A percentile compares a stretch with the other conserved stretches of the same genome.
Evolutionary conservation across 2,329 filamentous ascomycete species (phyloP).

Genomic region (Colletotrichum spaethianum): DNA sequence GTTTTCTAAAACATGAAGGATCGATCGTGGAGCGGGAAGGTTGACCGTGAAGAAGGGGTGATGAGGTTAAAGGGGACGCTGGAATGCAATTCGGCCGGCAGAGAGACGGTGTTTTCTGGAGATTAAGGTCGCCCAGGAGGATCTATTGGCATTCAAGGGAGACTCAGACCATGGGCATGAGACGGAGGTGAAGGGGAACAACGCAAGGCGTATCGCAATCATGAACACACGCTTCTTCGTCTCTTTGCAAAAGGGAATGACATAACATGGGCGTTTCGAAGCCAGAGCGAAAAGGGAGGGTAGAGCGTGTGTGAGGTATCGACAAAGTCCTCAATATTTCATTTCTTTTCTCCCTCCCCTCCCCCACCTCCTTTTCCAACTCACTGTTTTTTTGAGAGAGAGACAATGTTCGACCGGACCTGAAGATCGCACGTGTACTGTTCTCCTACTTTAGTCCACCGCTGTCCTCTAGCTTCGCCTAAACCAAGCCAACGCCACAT

Average conservation of each 20-base stretch:
- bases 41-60: not conserved
- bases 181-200: not conserved
- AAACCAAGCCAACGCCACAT: conserved; percentile 27
- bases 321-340: not conserved
- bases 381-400: not conserved
- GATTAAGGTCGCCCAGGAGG: conserved; percentile 27
- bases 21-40: not conserved
- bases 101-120: conserved; percentile 33
- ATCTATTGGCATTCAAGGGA: conserved; percentile 35
- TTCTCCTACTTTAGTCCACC: not conserved
- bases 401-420: not conserved
- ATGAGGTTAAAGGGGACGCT: conserved; percentile 5
- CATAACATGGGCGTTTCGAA: conserved; percentile 6
- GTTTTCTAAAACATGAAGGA: not conserved
- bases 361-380: not conserved
- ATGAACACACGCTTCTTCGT: not conserved
- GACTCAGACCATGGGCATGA: conserved; percentile 20
- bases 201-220: not conserved
- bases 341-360: not conserved
- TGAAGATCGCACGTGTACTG: conserved; percentile 4
- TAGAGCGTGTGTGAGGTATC: not conserved
- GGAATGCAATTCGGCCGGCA: conserved; percentile 25
- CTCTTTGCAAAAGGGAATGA: not conserved
- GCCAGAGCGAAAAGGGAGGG: not conserved
- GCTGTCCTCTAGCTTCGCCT: conserved; percentile 13